These are phyloP conservation scores for Grammothele lineata DNA, from an alignment of 768 basidiomycete genomes.

Conservation along the genomic window DNA sequence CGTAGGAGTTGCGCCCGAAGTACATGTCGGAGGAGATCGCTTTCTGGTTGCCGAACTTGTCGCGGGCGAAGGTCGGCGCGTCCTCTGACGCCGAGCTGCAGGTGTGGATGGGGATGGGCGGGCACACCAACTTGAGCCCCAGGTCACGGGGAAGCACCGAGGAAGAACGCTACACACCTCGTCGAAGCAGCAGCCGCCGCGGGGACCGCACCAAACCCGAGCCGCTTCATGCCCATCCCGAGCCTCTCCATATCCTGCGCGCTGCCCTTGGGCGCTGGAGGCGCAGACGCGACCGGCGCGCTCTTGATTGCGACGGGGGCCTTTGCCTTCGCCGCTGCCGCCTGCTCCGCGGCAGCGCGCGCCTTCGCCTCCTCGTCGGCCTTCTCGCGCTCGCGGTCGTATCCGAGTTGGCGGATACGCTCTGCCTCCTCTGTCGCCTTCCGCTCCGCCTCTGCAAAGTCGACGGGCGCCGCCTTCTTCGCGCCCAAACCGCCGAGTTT, in stretches of 20 bases:
- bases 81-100: constrained; percentile 40
- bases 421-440: constrained; percentile 91
- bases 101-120: too few relatives aligned
- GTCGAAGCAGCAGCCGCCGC: constrained; percentile 51
- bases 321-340: constrained; percentile 15
- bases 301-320: constrained; percentile 24
- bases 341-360: constrained; percentile 51
- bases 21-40: constrained; percentile 98
- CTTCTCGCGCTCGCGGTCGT: constrained; percentile 82
- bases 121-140: too few relatives aligned
- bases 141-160: too few relatives aligned
- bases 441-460: constrained; percentile 93
- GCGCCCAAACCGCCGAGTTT: constrained; percentile 82
- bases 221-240: constrained; percentile 68
- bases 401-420: constrained; percentile 86
- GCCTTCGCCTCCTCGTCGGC: constrained; percentile 66
- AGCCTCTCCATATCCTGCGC: constrained; percentile 51
- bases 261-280: constrained; percentile 29
- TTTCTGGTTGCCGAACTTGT: constrained; percentile 90
- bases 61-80: constrained; percentile 74
- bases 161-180: constrained; percentile 33
- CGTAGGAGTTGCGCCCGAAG: constrained; percentile 88
- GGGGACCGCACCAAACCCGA: constrained; percentile 85
- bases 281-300: constrained; percentile 21
- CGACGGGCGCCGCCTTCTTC: constrained; percentile 75